Evolutionary conservation across 1,284 basidiomycete species (phyloP), one percentile per base, ranked within the genome.

Genomic region (Fereydounia khargensis): DNA sequence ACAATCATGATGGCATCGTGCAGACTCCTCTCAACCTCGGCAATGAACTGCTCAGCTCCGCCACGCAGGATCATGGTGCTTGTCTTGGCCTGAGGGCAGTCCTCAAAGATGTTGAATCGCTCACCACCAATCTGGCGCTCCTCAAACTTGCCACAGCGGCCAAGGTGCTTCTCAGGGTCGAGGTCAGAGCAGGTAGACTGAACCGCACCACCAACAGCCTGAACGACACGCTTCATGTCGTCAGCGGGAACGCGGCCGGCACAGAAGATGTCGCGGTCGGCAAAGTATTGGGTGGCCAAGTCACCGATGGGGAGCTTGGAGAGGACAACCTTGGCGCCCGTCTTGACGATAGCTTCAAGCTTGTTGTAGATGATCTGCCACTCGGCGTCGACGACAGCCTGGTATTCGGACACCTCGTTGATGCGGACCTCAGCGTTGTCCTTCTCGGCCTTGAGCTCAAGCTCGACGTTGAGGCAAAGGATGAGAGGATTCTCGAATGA

Each of bases 1-100:
- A 99, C 95, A 24, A 99, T 92, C 94, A 98, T 98, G 74, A 98
- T 94, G 3, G 94, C 92, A 75, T 99, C 95, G 76, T 99, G 94
- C 67, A 99, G 79, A 83, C 88, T 91, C 47, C 95, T 82, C 78
- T 97, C 94, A 9, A 98, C 92, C 78, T 98, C 95, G 67, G 92
- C 91, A 58, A 98, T 98, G 77, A 99, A 97, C 77, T 99, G 95
- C 75, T 98, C 92, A 0, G 95, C 95, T 18, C 95, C 95, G 52
- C 95, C 95, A 48, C 95, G 84, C 47, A 99, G 83, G 25, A 99
- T 80, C 16, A 98, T 78, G n/a, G 95, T 98, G 77, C 92, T 96
- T 0, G 95, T 97, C 79, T 92, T 92, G n/a, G 95, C 89, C 77
- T 89, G 85, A 17, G 89, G 84, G 76, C 92, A 97, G 45, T 87